Base-by-base conservation (phyloP, 176 grass and related monocot genomes). In the Zoysia pacifica region DNA sequence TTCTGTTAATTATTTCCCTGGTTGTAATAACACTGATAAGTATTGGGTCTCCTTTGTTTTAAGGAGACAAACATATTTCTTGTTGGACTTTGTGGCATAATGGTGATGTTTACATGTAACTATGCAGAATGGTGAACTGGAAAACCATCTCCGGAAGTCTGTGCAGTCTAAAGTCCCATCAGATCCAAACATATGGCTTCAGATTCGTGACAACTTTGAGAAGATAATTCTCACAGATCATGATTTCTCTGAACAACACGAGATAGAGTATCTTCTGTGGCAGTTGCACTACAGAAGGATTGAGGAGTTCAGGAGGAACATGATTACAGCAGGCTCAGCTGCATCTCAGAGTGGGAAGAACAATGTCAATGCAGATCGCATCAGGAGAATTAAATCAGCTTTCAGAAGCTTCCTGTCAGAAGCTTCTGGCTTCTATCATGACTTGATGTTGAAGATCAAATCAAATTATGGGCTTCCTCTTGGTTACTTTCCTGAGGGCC, bases 281-380 rank as follows among this genome's bases (percentile, higher is more conserved):
- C 90, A 95, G 87, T 82, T 94, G 79, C 96, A 98, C 78, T 98
- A 98, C 75, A 92, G 87, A 79, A 90, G 92, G 79, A 98, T 98
- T 54, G 96, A 98, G 82, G 96, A 98, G 39, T 98, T 94, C 49
- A 86, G 96, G 80, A 72, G 78, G n/a, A 84, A 81, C 79, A 93
- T 98, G 43, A 87, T 68, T 76, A 74, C 88, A 72, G 92, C 83
- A 51, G 60, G 72, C 62, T 75, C 79, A 40, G 69, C 47, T 71
- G 65, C 92, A 86, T 76, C 88, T 87, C 76, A 84, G 70, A 79
- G 77, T 75, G 82, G 80, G 7, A 97, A 91, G 69, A 89, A n/a
- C 76, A 90, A 81, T 37, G 68, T 38, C 62, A 93, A 74, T n/a
- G 16, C 79, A 60, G 92, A 95, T 85, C 81, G 86, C 66, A 70